These are phyloP conservation scores for Heterotrichella gracilis DNA, from an alignment of 352 stramenopile species.

Conservation along the genomic window DNA sequence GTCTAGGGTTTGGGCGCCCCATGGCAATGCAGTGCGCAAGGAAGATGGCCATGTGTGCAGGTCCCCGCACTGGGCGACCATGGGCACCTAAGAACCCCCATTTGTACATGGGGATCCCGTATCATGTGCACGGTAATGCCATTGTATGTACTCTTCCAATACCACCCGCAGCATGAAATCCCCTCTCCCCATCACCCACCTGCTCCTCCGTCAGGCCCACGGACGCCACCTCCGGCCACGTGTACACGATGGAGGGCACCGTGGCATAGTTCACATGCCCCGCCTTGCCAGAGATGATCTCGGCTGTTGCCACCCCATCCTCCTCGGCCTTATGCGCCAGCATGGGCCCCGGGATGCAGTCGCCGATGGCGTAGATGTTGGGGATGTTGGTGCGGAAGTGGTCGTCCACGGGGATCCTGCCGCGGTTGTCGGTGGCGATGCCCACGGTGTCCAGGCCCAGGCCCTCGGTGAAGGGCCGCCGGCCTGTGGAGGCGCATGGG, in stretches of 20 bases:
- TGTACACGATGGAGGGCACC: slow-evolving; percentile 81
- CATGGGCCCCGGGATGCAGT: slow-evolving; percentile 88
- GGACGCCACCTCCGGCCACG: slow-evolving; percentile 45
- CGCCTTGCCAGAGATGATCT: slow-evolving; percentile 74
- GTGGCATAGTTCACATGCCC: slow-evolving; percentile 96
- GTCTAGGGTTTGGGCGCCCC: no score
- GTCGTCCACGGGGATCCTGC: slow-evolving; percentile 72
- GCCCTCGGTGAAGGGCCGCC: slow-evolving; percentile 63
- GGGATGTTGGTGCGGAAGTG: slow-evolving; percentile 73
- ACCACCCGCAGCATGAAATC: no score
- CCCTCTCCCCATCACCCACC: no score
- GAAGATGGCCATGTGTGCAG: no score
- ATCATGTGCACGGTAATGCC: no score
- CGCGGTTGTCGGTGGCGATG: slow-evolving; percentile 75
- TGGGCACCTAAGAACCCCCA: no score
- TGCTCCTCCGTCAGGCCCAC: slow-evolving; percentile 87
- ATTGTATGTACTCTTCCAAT: no score
- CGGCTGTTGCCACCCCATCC: slow-evolving; percentile 77
- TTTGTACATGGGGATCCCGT: no score
- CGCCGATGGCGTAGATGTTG: slow-evolving; percentile 71
- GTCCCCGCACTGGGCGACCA: no score
- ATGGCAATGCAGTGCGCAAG: no score
- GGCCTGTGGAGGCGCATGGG: slow-evolving; percentile 50
- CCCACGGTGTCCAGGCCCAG: slow-evolving; percentile 77
- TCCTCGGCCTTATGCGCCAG: slow-evolving; percentile 97